phyloP scores from a whole-genome alignment of 345 rosid genomes.

The Brassica incana region DNA sequence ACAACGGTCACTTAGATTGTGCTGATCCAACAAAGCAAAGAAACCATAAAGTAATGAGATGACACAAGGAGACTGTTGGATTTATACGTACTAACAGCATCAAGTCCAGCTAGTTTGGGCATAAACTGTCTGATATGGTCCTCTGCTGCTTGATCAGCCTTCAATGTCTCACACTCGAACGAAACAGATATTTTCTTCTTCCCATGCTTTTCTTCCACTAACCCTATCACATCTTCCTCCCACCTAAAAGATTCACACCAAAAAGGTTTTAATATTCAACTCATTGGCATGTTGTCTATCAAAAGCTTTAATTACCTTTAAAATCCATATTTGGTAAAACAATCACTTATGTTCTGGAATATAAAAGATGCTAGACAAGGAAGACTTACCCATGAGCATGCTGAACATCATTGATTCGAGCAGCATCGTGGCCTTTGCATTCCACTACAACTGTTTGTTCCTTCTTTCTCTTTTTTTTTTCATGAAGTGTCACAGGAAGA shows the following conservation, averaged over 20 bases:
- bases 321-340: neutral
- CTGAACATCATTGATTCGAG: constrained; percentile 66
- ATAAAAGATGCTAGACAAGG: neutral
- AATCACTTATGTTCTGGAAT: neutral
- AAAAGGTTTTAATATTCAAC: neutral
- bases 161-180: constrained; percentile 87
- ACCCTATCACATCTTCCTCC: constrained; percentile 73
- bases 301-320: neutral
- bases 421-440: constrained; percentile 96
- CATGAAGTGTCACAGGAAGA: neutral
- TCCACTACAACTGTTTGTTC: constrained; percentile 75
- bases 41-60: neutral
- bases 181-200: constrained; percentile 64
- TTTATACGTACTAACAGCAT: constrained; percentile 68
- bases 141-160: constrained; percentile 89
- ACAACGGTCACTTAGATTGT: constrained; percentile 4
- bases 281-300: neutral
- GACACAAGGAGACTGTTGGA: constrained; percentile 1
- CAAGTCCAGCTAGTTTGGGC: constrained; percentile 86
- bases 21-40: neutral
- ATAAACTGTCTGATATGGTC: constrained; percentile 77
- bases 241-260: constrained; percentile 45
- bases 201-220: constrained; percentile 64
- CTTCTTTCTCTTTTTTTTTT: constrained; percentile 58
- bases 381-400: constrained; percentile 82